A percentile compares a stretch with the other conserved stretches of the same genome.
Conservation (phyloP, 1,284 basidiomycete genomes). For the Vanrija humicola region DNA sequence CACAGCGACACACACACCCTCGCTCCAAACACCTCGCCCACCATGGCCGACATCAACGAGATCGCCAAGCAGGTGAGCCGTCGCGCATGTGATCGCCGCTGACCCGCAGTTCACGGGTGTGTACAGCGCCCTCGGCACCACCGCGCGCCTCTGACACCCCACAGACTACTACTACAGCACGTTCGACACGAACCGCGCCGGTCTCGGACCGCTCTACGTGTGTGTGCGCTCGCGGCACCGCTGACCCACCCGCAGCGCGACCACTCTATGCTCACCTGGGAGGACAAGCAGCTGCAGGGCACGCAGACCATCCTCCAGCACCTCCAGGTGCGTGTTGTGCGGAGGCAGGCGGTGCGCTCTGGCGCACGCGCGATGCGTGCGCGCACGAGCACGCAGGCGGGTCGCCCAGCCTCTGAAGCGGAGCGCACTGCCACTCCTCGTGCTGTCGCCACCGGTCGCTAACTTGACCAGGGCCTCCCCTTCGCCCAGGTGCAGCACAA, state of each 20-base stretch:
- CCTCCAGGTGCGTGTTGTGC: conserved; percentile 58
- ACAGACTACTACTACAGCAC: conserved; percentile 50
- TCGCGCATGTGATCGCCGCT: conserved; percentile 20
- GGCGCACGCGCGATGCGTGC: not conserved
- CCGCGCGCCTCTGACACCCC: not conserved
- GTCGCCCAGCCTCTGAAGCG: no score
- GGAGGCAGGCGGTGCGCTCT: not conserved
- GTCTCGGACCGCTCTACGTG: conserved; percentile 46
- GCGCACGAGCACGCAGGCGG: not conserved
- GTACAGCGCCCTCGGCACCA: not conserved
- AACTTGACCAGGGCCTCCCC: conserved; percentile 61
- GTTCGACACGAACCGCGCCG: conserved; percentile 43
- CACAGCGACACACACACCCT: not conserved
- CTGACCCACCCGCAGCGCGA: conserved; percentile 58
- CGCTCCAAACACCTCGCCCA: not conserved
- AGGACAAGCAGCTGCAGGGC: conserved; percentile 65
- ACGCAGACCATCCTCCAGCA: conserved; percentile 67
- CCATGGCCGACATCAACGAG: conserved; percentile 67
- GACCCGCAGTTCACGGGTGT: conserved; percentile 53
- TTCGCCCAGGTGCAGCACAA: conserved; percentile 80
- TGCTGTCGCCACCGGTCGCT: no score
- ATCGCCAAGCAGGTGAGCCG: conserved; percentile 49
- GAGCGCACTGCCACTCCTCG: not conserved
- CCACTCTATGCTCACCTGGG: conserved; percentile 85
- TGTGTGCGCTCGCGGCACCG: conserved; percentile 9